phyloP scores from a whole-genome alignment of 495 filamentous ascomycete genomes.

The Alectoria sarmentosa region DNA sequence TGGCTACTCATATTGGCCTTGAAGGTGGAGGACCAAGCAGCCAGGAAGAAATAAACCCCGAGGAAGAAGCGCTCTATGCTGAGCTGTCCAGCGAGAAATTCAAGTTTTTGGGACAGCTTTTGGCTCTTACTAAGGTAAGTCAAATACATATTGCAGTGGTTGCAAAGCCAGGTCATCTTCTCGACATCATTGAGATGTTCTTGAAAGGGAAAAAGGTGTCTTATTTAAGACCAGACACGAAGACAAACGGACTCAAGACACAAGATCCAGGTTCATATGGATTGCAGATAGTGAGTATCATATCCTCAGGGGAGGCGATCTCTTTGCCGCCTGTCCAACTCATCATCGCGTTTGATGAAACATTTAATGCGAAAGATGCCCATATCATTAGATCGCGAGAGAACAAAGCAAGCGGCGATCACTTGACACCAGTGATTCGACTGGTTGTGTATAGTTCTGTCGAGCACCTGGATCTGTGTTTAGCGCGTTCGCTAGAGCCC shows the following conservation, averaged over 20 bases:
- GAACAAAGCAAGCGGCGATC: conserved; percentile 36
- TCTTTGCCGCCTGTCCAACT: conserved; percentile 40
- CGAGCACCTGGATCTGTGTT: conserved; percentile 50
- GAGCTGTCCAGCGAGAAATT: conserved; percentile 53
- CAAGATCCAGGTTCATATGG: conserved; percentile 34
- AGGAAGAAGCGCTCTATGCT: conserved; percentile 47
- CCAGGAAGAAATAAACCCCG: conserved; percentile 33
- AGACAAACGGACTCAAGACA: conserved; percentile 32
- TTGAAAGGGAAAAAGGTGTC: conserved; percentile 41
- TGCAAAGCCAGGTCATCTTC: conserved; percentile 36
- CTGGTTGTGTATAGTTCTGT: conserved; percentile 47
- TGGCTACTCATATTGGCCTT: conserved; percentile 49
- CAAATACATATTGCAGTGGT: conserved; percentile 44
- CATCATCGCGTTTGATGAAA: conserved; percentile 47
- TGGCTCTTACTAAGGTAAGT: conserved; percentile 36
- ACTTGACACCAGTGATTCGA: conserved; percentile 44
- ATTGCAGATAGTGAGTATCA: conserved; percentile 37
- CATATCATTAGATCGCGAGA: conserved; percentile 39
- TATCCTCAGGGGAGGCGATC: conserved; percentile 35
- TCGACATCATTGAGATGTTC: conserved; percentile 47
- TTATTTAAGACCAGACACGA: conserved; percentile 38
- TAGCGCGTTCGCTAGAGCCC: conserved; percentile 35
- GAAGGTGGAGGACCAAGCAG: conserved; percentile 37
- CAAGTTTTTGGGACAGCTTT: conserved; percentile 45
- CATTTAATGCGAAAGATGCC: conserved; percentile 37